Percentiles rank a stretch among this genome's conserved stretches.
Evolutionary conservation across 768 basidiomycete genomes (phyloP).

Genomic region (Rickenella mellea): DNA sequence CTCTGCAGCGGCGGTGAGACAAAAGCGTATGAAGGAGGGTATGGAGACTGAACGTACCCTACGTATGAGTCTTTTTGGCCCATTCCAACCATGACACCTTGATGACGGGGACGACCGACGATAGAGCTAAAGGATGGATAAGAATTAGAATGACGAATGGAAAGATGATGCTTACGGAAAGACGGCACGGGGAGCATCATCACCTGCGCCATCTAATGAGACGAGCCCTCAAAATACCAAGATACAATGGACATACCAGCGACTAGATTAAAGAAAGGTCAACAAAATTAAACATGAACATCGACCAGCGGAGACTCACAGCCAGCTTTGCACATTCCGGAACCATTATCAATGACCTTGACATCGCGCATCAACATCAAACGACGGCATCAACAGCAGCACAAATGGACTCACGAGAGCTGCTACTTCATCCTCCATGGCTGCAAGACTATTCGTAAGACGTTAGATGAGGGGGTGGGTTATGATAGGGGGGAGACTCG

Average conservation of each 20-base stretch:
- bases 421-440: constrained; percentile 61
- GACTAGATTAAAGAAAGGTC: constrained; percentile 29
- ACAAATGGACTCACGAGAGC: constrained; percentile 30
- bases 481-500: neutral
- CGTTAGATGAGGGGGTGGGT: constrained; percentile 4
- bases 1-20: constrained; percentile 30
- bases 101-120: constrained; percentile 64
- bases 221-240: neutral
- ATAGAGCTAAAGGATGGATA: constrained; percentile 34
- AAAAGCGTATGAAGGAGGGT: neutral
- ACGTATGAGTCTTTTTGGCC: constrained; percentile 73
- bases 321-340: constrained; percentile 99
- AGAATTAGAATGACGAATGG: neutral
- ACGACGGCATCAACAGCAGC: constrained; percentile 2
- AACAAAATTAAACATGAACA: constrained; percentile 11
- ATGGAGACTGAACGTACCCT: constrained; percentile 31
- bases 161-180: constrained; percentile 66
- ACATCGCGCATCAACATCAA: constrained; percentile 4
- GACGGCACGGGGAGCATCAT: constrained; percentile 87
- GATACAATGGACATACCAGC: constrained; percentile 22
- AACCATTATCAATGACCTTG: constrained; percentile 87
- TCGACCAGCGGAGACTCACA: constrained; percentile 43
- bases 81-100: constrained; percentile 74
- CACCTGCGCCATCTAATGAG: constrained; percentile 39
- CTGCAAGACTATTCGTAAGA: constrained; percentile 13